These are phyloP conservation scores for Phaseolus lunatus DNA, from an alignment of 306 rosid genomes.

Conservation along the genomic window DNA sequence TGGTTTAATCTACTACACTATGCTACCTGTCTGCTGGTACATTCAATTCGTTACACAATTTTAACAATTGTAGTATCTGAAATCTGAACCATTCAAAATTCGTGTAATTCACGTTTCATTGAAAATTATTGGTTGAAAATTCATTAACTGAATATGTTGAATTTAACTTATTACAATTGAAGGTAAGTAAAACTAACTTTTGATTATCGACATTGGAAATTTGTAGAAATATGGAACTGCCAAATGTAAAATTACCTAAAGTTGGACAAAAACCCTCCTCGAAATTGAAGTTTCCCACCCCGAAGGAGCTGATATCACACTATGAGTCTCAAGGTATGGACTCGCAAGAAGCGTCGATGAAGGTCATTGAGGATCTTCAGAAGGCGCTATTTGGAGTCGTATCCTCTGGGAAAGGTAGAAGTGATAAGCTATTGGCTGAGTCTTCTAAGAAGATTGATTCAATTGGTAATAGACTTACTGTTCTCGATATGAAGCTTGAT, in stretches of 20 bases:
- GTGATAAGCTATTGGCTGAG: conserved; percentile 60
- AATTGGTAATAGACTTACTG: conserved; percentile 54
- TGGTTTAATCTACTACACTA: conserved; percentile 53
- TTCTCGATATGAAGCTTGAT: conserved; percentile 80
- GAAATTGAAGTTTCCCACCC: conserved; percentile 63
- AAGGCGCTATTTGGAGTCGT: conserved; percentile 69
- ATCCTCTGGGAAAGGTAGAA: conserved; percentile 72
- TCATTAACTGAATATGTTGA: background rate
- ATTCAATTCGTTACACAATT: background rate
- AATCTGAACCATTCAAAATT: background rate
- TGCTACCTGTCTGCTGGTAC: conserved; percentile 96
- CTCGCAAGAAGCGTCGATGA: conserved; percentile 68
- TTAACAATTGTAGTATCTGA: background rate
- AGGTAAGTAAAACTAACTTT: background rate
- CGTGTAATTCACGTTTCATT: background rate
- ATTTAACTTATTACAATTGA: background rate
- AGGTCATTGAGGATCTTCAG: conserved; percentile 91
- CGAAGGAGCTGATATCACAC: conserved; percentile 75
- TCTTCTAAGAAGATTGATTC: conserved; percentile 73
- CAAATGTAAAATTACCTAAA: background rate
- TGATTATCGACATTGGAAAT: background rate
- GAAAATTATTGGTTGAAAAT: background rate
- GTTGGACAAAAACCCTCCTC: background rate
- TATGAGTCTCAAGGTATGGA: conserved; percentile 86
- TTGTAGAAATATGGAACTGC: conserved; percentile 44